phyloP scores from a whole-genome alignment of 1,139 yeast species.

The Blastobotrys petasosporus region DNA sequence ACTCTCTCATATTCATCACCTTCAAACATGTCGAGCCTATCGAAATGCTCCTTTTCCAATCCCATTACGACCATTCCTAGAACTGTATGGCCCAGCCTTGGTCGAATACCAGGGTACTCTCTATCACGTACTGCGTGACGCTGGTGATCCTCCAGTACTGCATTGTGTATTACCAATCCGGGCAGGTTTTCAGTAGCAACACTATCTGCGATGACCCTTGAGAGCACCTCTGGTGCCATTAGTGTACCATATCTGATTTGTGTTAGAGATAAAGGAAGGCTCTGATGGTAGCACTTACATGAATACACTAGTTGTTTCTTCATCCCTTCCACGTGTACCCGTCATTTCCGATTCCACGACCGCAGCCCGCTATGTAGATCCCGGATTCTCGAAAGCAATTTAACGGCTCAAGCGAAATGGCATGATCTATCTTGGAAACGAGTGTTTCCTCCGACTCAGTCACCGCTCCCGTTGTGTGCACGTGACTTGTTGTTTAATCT shows the following conservation, averaged over 20 bases:
- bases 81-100: conserved; percentile 19
- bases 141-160: conserved; percentile 22
- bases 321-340: no score
- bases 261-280: no score
- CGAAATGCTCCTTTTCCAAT: conserved; percentile 22
- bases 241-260: conserved; percentile 32
- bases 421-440: no score
- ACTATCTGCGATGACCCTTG: conserved; percentile 27
- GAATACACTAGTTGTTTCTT: no score
- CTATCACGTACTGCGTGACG: conserved; percentile 25
- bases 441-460: no score
- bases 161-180: conserved; percentile 21
- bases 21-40: conserved; percentile 30
- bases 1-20: conserved; percentile 31
- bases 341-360: no score
- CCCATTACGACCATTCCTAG: conserved; percentile 29
- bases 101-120: conserved; percentile 31
- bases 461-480: no score
- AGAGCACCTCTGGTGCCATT: conserved; percentile 31
- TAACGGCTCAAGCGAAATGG: no score
- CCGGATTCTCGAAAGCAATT: no score
- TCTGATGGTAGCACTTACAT: no score
- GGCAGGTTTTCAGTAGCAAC: conserved; percentile 15
- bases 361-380: no score
- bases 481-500: no score